Evolutionary conservation across 1,284 basidiomycete genomes (phyloP), one percentile per base, ranked within the genome.

Genomic region (Neolentinus lepideus): DNA sequence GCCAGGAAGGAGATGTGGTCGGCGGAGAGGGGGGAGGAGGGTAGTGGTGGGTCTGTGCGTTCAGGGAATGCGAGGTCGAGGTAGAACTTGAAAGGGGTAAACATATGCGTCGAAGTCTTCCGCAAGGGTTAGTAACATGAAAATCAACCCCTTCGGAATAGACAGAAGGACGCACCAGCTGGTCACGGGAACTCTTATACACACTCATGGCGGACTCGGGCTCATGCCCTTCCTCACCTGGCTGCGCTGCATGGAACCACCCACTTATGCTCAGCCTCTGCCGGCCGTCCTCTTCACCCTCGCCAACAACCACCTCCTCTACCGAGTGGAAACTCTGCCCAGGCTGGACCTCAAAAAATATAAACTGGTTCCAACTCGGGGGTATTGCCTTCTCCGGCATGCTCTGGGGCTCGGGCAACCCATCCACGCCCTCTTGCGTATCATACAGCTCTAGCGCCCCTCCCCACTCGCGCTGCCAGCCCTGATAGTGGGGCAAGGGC

Each of bases 371-470:
- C 94, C 95, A 98, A 62, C 87, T 87, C 12, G 92, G 91, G 1
- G 84, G 81, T 51, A 92, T 83, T 58, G 71, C 74, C 67, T 84
- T 87, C 46, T 72, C 67, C 0, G 89, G 89, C 0, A 81, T 71
- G 16, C 76, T 62, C 55, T 81, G 78, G 1, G 89, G 89, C 66
- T 91, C 89, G 3, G 74, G 71, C 29, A 75, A 64, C 12, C 82
- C 82, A 50, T 78, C 77, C 36, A 69, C 67, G 16, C 73, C 76
- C 2, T 67, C 61, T 55, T 70, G 71, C 6, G 79, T 78, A 9
- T 92, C 93, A 71, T 98, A 99, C n/a, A 99, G 80, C 71, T 98
- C 96, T 52, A 99, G 80, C 2, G 94, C 90, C 24, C 96, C 96
- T 43, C 96, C 96, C 87, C 90, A 98, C 60, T 90, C 84, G 52